A percentile compares a stretch with the other conserved stretches of the same genome.
Evolutionary conservation across 1,284 basidiomycete species (phyloP).

Genomic region (Macrocybe sp.): DNA sequence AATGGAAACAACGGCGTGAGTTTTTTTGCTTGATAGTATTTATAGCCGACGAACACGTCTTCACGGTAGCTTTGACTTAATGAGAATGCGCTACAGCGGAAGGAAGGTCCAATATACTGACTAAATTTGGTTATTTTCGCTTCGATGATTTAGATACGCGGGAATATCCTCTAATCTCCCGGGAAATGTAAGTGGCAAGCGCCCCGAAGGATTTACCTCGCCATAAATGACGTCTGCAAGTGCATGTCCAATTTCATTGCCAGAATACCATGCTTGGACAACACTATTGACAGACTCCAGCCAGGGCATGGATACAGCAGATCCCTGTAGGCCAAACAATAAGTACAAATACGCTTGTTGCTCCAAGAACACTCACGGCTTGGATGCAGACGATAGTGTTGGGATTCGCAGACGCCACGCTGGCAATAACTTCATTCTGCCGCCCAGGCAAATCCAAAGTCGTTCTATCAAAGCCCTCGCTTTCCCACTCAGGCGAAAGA

Average conservation of each 20-base stretch:
- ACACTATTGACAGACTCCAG: conserved; percentile 44
- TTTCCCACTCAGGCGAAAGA: conserved; percentile 66
- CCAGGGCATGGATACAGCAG: conserved; percentile 67
- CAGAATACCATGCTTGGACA: conserved; percentile 67
- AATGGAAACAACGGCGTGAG: conserved; percentile 65
- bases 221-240: conserved; percentile 74
- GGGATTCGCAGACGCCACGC: conserved; percentile 55
- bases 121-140: conserved; percentile 62
- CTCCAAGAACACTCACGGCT: conserved; percentile 38
- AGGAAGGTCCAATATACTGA: conserved; percentile 12
- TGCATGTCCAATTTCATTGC: conserved; percentile 73
- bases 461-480: conserved; percentile 63
- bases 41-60: conserved; percentile 71
- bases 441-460: conserved; percentile 52
- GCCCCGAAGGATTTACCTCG: conserved; percentile 65
- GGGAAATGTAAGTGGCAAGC: conserved; percentile 67
- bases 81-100: not conserved
- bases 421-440: conserved; percentile 58
- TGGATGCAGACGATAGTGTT: conserved; percentile 66
- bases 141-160: conserved; percentile 52
- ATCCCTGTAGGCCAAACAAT: conserved; percentile 37
- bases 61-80: conserved; percentile 42
- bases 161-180: conserved; percentile 61
- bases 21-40: conserved; percentile 55
- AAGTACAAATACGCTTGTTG: not conserved